Conservation (phyloP, 176 grass and related monocot species). For the Elymus sibiricus region DNA sequence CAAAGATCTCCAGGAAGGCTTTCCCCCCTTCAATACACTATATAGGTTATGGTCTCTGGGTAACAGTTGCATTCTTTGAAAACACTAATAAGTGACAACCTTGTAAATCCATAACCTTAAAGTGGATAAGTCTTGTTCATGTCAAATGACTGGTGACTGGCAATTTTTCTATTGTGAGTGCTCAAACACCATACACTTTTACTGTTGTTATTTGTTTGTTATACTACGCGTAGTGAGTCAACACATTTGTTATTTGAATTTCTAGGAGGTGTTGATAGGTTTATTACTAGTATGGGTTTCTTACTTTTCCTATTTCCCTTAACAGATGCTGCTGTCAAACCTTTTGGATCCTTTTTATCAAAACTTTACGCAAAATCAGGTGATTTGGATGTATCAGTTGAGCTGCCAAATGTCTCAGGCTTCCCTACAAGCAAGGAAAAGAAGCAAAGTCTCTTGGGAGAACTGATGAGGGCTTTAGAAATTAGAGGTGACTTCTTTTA, state of each 20-base stretch:
- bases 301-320: no score
- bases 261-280: background rate
- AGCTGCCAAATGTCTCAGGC: background rate
- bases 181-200: background rate
- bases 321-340: slow-evolving; percentile 52
- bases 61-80: background rate
- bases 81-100: no score
- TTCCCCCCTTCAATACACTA: background rate
- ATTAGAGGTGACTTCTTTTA: slow-evolving; percentile 43
- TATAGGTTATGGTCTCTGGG: background rate
- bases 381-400: slow-evolving; percentile 84
- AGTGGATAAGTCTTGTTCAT: background rate
- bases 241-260: background rate
- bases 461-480: slow-evolving; percentile 51
- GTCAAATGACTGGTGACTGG: background rate
- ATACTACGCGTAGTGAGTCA: background rate
- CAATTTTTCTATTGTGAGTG: background rate
- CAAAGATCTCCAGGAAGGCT: background rate
- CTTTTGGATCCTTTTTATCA: slow-evolving; percentile 93
- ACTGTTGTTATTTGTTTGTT: background rate
- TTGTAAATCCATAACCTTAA: no score
- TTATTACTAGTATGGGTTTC: no score
- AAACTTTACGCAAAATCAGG: slow-evolving; percentile 86
- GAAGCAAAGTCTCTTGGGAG: slow-evolving; percentile 50
- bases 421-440: slow-evolving; percentile 20